Evolutionary conservation across 2,329 filamentous ascomycete genomes (phyloP), one percentile per base, ranked within the genome.

Genomic region (Lanzia echinophila): DNA sequence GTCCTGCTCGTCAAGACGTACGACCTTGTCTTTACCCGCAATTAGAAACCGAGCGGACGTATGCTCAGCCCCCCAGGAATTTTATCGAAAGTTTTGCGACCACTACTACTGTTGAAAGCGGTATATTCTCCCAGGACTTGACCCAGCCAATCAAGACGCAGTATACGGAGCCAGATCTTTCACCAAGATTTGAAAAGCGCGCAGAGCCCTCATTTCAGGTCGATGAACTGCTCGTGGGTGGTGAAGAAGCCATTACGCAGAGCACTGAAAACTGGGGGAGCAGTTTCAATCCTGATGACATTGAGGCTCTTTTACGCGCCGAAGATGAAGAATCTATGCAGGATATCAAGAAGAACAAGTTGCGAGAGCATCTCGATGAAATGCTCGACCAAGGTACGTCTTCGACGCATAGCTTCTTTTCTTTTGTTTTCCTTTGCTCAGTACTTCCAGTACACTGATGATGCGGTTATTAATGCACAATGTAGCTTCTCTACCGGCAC

Each of bases 401-500:
- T 28, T 28, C 4, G 8, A 4, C 24, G 8, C 8, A 8, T 4
- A 28, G 4, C 24, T 28, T 36, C 12, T 5, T 36, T 13, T 5
- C 34, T n/a, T 13, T 36, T 13, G 34, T 10, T 6, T 36, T n/a
- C 4, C 34, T 36, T 13, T 4, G 4, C 15, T 13, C 34, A 36
- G 11, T 36, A 13, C 4, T 13, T 36, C 5, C 12, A 36, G 4
- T 13, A 36, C 4, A 3, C 11, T n/a, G 34, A 36, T 36, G 4
- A 36, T 4, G 11, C 15, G 34, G 11, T 10, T 36, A 17, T 28
- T 51, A 34, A 51, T 36, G 5, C 31, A 13, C 2, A 48, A 8
- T 28, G 39, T 42, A 65, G 63, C 61, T 3, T 45, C 56, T 41
- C 31, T 65, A 2, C 65, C 67, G 1, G 1, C 28, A 13, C 58